Base-by-base conservation (phyloP, 2,329 filamentous ascomycete species). In the Penicillium fuscoglaucum region DNA sequence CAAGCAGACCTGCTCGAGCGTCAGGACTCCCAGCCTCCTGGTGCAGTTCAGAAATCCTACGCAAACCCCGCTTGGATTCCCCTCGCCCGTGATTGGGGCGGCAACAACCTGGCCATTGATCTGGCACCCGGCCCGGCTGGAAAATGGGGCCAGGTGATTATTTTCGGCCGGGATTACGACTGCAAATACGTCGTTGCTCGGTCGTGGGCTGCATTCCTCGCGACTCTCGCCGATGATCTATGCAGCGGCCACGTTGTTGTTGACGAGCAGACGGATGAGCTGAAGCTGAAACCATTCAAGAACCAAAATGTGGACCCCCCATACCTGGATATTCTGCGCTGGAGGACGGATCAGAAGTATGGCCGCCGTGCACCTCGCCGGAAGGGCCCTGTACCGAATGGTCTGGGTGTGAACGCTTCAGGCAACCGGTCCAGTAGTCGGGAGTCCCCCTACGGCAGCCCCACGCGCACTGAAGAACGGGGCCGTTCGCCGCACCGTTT, bases 91-190 rank as follows among this genome's bases (percentile, higher is more conserved):
- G 95, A 99, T 75, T 99, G 95, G 95, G 95, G 95, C 74, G 95
- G 95, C 76, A 99, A 99, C 84, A 96, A 96, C 80, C 83, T 99
- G 70, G 93, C 93, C 19, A 86, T 97, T 47, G 95, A 99, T 75
- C 82, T 99, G 58, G 91, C 93, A 7, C 95, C 95, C 24, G 95
- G 95, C 2, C 91, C 93, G 10, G 84, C 85, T 47, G 95, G 95
- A 40, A 90, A 88, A 73, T 99, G 95, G 93, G 95, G 95, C 54
- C 95, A 99, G 74, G 87, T 99, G 65, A 96, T 99, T 69, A 84
- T 99, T 61, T 97, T 96, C 74, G 95, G 95, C 51, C 91, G 95
- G 60, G 95, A 99, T 78, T 99, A 96, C 77, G 95, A 99, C 73
- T 96, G 91, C 77, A 99, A 99, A 79, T 99, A 96, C 72, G 95